Base-by-base conservation (phyloP, 2,329 filamentous ascomycete species). In the Fusarium nurragi region DNA sequence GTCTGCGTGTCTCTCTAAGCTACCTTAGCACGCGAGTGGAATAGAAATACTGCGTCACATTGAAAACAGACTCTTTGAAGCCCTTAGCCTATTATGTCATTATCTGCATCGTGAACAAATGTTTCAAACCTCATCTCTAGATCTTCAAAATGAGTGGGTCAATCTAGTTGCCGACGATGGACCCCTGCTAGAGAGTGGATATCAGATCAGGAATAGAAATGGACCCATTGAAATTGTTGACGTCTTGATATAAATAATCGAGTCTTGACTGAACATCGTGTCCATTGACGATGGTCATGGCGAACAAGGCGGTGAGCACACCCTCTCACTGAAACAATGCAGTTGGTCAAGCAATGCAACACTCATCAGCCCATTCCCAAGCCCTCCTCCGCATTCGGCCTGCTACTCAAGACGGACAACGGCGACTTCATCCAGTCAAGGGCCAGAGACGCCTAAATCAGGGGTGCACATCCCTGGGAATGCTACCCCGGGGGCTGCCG, bases 141-240 rank as follows among this genome's bases (percentile, higher is more conserved):
- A 61, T 61, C 56, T 61, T 56, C 49, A 44, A n/a, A 36, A 23
- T 34, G 43, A 45, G 58, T 61, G 58, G 58, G 58, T 44, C 43
- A 6, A 18, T 22, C 39, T 61, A 61, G 58, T 38, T 61, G 56
- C 58, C 58, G 58, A 56, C 26, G 30, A 47, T 44, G 11, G 18
- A 65, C 57, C 61, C 61, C 61, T 65, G 61, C 55, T 65, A 57
- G 54, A 48, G 41, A 52, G 61, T 65, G 61, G 61, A 57, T 54
- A 52, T 60, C 25, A 10, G 23, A 34, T 54, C 43, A 26, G 9
- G 25, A 45, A 54, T 36, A 40, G 47, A 41, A 48, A 32, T 41
- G 54, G 61, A 46, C 44, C 61, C 61, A 55, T 65, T 34, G 32
- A n/a, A 34, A 34, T 34, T 51, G 11, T 56, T 45, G 30, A 61